Base-by-base conservation (phyloP, 2,329 filamentous ascomycete species). In the Cercospora citrullina region DNA sequence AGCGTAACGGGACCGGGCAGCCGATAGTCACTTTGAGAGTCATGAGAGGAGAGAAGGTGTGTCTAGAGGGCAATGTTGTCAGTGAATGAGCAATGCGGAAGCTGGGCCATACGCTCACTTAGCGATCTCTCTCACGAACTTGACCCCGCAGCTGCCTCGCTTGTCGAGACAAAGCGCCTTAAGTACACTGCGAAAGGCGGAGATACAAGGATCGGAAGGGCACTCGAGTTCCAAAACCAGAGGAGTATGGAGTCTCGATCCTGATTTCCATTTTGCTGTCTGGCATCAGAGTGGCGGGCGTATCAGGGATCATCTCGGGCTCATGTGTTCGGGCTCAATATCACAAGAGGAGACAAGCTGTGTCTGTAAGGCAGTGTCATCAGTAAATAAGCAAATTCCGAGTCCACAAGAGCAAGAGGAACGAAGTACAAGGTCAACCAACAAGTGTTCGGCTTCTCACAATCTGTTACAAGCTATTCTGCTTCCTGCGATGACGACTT, bases 311-410 rank as follows among this genome's bases (percentile, higher is more conserved):
- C n/a, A n/a, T n/a, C n/a, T n/a, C n/a, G n/a, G n/a, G n/a, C n/a
- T n/a, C n/a, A n/a, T n/a, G n/a, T n/a, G n/a, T n/a, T n/a, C n/a
- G n/a, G n/a, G n/a, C n/a, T n/a, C n/a, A n/a, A n/a, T n/a, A n/a
- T 64, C 10, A 23, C 21, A 5, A 67, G 55, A 16, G 36, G 48
- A 21, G 60, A 53, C 8, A 67, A 64, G 28, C 7, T 55, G 4
- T 67, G 65, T 36, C 51, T 67, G 30, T 26, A 60, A 60, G 65
- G 53, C 28, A 42, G 42, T 33, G 42, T 57, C 12, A 7, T 57
- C 28, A 57, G 53, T 16, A 31, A n/a, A 31, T 51, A 5, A 48
- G 26, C 28, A 23, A 26, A 23, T 30, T 30, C 10, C 3, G 8
- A 42, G 12, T 14, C 57, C 18, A n/a, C 4, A 7, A 31, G 57